Base-by-base conservation (phyloP, 345 rosid species). In the Draba incana region DNA sequence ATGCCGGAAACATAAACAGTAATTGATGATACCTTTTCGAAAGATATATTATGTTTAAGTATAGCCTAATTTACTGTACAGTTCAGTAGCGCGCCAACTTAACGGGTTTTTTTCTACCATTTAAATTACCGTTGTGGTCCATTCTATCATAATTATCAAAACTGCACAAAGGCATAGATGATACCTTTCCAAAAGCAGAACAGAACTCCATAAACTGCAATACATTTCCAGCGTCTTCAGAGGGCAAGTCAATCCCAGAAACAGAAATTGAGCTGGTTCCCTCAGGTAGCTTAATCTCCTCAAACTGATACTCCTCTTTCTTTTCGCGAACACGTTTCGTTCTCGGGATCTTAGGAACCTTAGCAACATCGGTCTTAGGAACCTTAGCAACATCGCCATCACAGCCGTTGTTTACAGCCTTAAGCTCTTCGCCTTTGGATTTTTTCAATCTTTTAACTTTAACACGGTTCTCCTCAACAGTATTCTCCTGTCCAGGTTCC, bases 121-220 rank as follows among this genome's bases (percentile, higher is more conserved):
- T 20, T 20, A 20, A 20, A 20, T 20, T 20, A 20, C 20, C 20
- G 20, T 20, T 20, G 20, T 1, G 20, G 20, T 20, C 20, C 20
- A 20, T 20, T 20, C 20, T 20, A 20, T 20, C 20, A 20, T 20
- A 20, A 20, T 28, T 28, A 28, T 28, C 31, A 24, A 45, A 49
- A 7, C 20, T 8, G 55, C 53, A 45, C 46, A 57, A 6, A 8
- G 15, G 23, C 33, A 27, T 3, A 31, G 16, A 76, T 11, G 14
- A 57, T 80, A 85, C 99, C 97, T 82, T 70, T 45, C 83, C 84
- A 78, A 94, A 94, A 76, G 95, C 82, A 39, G 85, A 76, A 80
- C 91, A 88, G 69, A 94, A 94, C 70, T 88, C 91, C 44, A 88
- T 54, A 70, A 94, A 91, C 66, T 90, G 99, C 61, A 94, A 73